Evolutionary conservation across 2,329 filamentous ascomycete genomes (phyloP).

Genomic region (Claviceps sp.): DNA sequence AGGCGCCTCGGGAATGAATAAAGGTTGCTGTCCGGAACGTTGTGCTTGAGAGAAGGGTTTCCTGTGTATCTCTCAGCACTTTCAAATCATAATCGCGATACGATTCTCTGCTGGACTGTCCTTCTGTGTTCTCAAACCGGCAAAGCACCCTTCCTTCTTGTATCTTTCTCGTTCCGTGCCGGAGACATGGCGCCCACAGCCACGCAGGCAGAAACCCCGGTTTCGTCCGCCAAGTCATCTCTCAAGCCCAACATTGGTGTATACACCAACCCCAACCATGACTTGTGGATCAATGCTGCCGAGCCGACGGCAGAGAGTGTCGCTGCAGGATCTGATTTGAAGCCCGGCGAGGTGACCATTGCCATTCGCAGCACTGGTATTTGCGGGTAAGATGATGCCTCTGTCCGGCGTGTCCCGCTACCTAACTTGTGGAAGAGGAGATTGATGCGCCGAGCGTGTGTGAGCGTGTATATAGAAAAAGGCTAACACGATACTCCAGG

Average conservation of each 20-base stretch:
- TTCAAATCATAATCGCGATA: too few relatives aligned
- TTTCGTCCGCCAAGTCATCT: constrained; percentile 5
- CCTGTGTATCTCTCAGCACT: too few relatives aligned
- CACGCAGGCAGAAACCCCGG: too few relatives aligned
- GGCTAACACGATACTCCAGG: constrained; percentile 27
- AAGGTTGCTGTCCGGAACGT: neutral
- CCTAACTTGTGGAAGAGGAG: too few relatives aligned
- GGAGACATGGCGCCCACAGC: constrained; percentile 1
- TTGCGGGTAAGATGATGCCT: constrained; percentile 52
- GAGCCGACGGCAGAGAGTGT: constrained; percentile 65
- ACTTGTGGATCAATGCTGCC: constrained; percentile 76
- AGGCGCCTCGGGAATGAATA: neutral
- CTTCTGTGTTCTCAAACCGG: too few relatives aligned
- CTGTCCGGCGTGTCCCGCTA: neutral
- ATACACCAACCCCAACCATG: constrained; percentile 86
- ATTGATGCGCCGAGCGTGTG: too few relatives aligned
- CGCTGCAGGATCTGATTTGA: constrained; percentile 51
- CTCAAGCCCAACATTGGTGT: constrained; percentile 84
- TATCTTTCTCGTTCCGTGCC: neutral
- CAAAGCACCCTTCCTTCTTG: too few relatives aligned
- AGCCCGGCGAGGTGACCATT: constrained; percentile 73
- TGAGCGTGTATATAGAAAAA: too few relatives aligned
- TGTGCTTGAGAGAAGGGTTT: neutral
- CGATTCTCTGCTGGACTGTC: too few relatives aligned
- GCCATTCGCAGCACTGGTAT: constrained; percentile 91